Evolutionary conservation across 176 grass and related monocot species (phyloP).

Genomic region (Triticum dicoccoides): DNA sequence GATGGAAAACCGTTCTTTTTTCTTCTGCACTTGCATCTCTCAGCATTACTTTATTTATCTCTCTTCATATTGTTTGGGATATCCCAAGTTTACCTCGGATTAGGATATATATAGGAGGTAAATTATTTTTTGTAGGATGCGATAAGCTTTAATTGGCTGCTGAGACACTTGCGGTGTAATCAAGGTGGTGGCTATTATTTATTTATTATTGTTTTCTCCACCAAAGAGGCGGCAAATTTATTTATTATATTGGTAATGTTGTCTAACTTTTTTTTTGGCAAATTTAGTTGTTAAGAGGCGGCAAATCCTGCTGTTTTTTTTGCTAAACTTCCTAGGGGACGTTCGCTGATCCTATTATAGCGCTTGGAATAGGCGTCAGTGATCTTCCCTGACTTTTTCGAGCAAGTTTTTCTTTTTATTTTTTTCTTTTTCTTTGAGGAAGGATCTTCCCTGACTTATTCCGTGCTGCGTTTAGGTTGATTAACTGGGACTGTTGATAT

Average conservation of each 20-base stretch:
- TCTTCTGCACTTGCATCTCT: not conserved
- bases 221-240: not conserved
- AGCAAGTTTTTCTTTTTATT: too few relatives aligned
- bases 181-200: not conserved
- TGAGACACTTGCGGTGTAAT: not conserved
- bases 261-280: too few relatives aligned
- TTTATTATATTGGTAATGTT: too few relatives aligned
- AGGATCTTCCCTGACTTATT: not conserved
- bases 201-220: not conserved
- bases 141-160: not conserved
- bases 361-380: not conserved
- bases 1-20: conserved; percentile 44
- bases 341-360: too few relatives aligned
- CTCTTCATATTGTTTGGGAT: not conserved
- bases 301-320: too few relatives aligned
- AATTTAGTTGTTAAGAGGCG: too few relatives aligned
- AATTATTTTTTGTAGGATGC: not conserved
- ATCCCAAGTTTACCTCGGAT: not conserved
- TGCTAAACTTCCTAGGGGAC: too few relatives aligned
- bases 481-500: not conserved
- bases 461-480: not conserved
- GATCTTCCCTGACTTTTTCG: too few relatives aligned
- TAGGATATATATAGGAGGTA: not conserved
- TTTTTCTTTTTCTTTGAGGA: too few relatives aligned
- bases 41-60: not conserved